phyloP scores from a whole-genome alignment of 495 filamentous ascomycete species.

The Aspergillus cavernicola region DNA sequence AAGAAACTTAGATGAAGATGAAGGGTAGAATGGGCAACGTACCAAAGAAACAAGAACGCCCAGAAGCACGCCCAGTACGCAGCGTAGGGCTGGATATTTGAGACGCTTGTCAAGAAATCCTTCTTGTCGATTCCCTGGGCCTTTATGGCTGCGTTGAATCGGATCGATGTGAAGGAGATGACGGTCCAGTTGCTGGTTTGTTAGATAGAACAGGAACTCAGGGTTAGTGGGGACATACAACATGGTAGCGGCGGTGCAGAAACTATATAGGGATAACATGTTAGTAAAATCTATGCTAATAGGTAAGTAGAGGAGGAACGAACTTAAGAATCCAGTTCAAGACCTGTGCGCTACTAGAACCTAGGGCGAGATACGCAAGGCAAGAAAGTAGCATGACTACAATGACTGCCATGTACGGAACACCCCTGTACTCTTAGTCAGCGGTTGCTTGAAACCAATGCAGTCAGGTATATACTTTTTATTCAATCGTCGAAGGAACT shows the following conservation, averaged over 20 bases:
- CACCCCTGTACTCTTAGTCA: not conserved
- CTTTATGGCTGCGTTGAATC: not conserved
- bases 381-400: not conserved
- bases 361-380: not conserved
- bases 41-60: slow-evolving; percentile 1
- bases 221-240: not conserved
- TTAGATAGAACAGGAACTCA: not conserved
- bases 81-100: not conserved
- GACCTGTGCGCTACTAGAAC: not conserved
- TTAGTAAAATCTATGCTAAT: not conserved
- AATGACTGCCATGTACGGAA: not conserved
- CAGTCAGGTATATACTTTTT: not conserved
- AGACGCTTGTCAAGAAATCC: not conserved
- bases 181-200: not conserved
- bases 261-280: not conserved
- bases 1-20: too few species aligned
- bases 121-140: not conserved
- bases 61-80: not conserved
- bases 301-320: not conserved
- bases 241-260: slow-evolving; percentile 4
- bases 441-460: too few species aligned
- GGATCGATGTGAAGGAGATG: not conserved
- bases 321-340: not conserved
- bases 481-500: not conserved
- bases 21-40: not conserved